Evolutionary conservation across 352 stramenopile genomes (phyloP).

Genomic region (Aphanomyces stellatus): DNA sequence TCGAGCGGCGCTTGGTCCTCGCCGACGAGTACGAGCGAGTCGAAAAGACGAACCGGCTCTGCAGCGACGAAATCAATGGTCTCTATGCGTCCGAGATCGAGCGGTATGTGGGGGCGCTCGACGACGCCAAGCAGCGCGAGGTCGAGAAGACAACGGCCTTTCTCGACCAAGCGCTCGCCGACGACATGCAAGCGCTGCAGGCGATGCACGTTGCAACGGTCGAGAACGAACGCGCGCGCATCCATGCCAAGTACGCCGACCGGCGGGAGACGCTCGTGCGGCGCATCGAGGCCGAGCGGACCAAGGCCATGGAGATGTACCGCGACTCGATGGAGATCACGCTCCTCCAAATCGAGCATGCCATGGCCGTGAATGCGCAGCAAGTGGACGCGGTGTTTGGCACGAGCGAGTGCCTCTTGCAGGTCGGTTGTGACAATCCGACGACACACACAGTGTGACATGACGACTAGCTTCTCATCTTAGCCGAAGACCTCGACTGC

Average conservation of each 20-base stretch:
- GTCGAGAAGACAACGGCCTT: slow-evolving; percentile 35
- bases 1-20: slow-evolving; percentile 43
- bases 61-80: slow-evolving; percentile 33
- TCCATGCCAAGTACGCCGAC: slow-evolving; percentile 51
- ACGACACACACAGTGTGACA: background rate
- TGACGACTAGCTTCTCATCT: slow-evolving; percentile 34
- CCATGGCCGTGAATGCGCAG: slow-evolving; percentile 38
- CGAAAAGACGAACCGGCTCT: slow-evolving; percentile 40
- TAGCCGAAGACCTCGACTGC: slow-evolving; percentile 61
- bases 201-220: slow-evolving; percentile 51
- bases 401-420: slow-evolving; percentile 57
- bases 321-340: slow-evolving; percentile 38
- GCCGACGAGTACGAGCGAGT: slow-evolving; percentile 43
- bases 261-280: slow-evolving; percentile 31
- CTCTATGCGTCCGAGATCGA: slow-evolving; percentile 41
- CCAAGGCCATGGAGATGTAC: slow-evolving; percentile 38
- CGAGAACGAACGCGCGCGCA: slow-evolving; percentile 48
- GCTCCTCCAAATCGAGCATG: slow-evolving; percentile 47
- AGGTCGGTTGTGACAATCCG: slow-evolving; percentile 5
- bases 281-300: slow-evolving; percentile 36
- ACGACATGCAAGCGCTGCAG: slow-evolving; percentile 53
- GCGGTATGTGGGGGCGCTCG: slow-evolving; percentile 32
- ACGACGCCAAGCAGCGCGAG: slow-evolving; percentile 29
- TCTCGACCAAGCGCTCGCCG: slow-evolving; percentile 40
- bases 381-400: slow-evolving; percentile 66